Conservation (phyloP, 2,329 filamentous ascomycete genomes). For the Aspergillus sp. region DNA sequence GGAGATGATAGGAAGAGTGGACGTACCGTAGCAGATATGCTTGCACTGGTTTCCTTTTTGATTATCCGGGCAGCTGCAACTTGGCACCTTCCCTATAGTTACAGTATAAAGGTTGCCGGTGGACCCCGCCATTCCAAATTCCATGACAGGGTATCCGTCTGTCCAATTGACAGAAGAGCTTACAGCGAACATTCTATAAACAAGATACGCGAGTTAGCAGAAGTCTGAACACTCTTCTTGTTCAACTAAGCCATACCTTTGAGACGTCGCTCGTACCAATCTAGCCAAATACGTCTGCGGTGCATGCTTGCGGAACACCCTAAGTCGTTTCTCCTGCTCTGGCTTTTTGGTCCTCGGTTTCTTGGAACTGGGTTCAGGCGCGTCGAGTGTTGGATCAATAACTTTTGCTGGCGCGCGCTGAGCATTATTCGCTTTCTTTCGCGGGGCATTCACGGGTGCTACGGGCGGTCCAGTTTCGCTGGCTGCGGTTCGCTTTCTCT, state of each 20-base stretch:
- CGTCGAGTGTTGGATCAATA: constrained; percentile 13
- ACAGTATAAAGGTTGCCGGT: constrained; percentile 60
- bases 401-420: constrained; percentile 4
- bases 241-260: constrained; percentile 29
- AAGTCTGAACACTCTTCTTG: background rate
- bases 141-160: constrained; percentile 43
- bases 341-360: constrained; percentile 1
- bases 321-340: constrained; percentile 33
- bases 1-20: background rate
- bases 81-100: constrained; percentile 45
- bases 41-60: constrained; percentile 56
- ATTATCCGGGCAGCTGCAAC: constrained; percentile 51
- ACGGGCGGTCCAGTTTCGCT: background rate
- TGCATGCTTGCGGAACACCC: constrained; percentile 35
- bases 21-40: constrained; percentile 52
- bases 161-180: constrained; percentile 42
- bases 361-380: background rate
- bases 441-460: constrained; percentile 4
- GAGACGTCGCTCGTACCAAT: constrained; percentile 43
- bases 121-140: constrained; percentile 51
- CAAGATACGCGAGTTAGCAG: constrained; percentile 1
- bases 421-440: background rate
- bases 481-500: background rate
- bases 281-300: constrained; percentile 43
- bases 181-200: constrained; percentile 50